Evolutionary conservation across 495 filamentous ascomycete species (phyloP).

Genomic region (Tetracladium marchalianum): DNA sequence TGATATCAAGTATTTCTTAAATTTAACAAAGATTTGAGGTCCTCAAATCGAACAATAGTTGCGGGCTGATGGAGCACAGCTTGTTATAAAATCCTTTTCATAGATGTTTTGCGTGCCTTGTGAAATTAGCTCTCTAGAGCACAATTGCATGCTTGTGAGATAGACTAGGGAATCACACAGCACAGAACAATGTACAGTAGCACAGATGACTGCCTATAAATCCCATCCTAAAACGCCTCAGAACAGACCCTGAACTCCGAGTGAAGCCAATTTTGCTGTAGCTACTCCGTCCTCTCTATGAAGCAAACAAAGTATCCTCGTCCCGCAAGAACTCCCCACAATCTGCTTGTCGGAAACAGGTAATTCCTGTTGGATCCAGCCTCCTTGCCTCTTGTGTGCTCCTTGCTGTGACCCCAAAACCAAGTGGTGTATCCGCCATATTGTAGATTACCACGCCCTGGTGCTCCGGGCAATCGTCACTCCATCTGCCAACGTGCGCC

Average conservation of each 20-base stretch:
- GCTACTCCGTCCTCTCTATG: conserved; percentile 4
- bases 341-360: conserved; percentile 78
- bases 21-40: no score
- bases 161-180: no score
- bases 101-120: no score
- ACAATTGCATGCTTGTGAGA: no score
- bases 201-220: no score
- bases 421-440: conserved; percentile 69
- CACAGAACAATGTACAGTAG: no score
- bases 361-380: conserved; percentile 81
- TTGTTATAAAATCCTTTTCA: no score
- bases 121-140: no score
- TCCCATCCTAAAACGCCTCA: not conserved
- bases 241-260: not conserved
- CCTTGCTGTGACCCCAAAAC: conserved; percentile 76
- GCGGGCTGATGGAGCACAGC: no score
- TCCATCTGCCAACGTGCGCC: conserved; percentile 83
- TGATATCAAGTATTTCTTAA: no score
- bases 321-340: conserved; percentile 89
- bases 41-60: no score
- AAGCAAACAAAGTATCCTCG: conserved; percentile 46
- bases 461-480: conserved; percentile 77
- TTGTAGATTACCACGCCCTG: conserved; percentile 64
- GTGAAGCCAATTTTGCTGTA: conserved; percentile 1
- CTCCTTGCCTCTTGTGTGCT: conserved; percentile 71